Conservation (phyloP, 225 moss, liverwort and hornwort species). For the Pleurozium schreberi region DNA sequence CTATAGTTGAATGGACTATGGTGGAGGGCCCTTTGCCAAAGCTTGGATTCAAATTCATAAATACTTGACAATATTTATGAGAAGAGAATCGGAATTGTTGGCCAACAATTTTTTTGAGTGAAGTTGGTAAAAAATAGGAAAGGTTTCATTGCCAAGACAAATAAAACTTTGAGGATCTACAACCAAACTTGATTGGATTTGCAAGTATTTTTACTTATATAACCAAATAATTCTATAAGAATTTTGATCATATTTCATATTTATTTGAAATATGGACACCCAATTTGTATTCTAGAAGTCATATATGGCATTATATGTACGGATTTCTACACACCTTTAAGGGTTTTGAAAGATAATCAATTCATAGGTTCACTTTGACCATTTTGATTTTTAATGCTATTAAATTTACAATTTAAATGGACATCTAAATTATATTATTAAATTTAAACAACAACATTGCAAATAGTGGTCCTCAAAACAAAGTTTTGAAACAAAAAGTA, state of each 20-base stretch:
- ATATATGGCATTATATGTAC: not conserved
- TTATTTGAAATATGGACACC: accelerated
- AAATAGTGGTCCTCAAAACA: not conserved
- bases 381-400: not conserved
- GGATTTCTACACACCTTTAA: not conserved
- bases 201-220: not conserved
- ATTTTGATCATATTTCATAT: not conserved
- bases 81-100: not conserved
- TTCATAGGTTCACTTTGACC: not conserved
- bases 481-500: not conserved
- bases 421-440: not conserved
- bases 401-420: not conserved
- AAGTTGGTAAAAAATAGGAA: not conserved
- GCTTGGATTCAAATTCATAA: accelerated
- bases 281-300: not conserved
- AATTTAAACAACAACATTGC: not conserved
- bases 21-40: accelerated
- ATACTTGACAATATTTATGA: not conserved
- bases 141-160: not conserved
- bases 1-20: no score
- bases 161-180: not conserved
- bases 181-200: not conserved
- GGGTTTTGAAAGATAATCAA: accelerated
- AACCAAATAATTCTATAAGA: not conserved
- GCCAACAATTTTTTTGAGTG: accelerated